Conservation (phyloP, 2,329 filamentous ascomycete species). For the Stachybotrys chlorohalonatus region DNA sequence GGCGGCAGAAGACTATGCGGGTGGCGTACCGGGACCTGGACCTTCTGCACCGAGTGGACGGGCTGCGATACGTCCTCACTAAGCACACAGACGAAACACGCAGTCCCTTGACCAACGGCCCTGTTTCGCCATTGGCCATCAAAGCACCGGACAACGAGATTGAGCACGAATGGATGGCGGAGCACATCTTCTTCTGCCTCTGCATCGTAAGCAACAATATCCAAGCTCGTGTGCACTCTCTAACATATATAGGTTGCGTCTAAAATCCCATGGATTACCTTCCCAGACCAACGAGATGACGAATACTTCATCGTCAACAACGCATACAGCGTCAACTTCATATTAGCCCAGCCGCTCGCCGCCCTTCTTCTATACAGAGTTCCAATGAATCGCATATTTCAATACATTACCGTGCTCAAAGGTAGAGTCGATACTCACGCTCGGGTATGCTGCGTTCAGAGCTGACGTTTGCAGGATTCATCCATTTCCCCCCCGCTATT, state of each 20-base stretch:
- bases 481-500: not conserved
- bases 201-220: not conserved
- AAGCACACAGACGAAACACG: not conserved
- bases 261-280: not conserved
- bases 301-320: not conserved
- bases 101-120: not conserved
- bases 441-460: not conserved
- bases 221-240: not conserved
- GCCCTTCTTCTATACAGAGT: not conserved
- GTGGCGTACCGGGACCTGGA: constrained; percentile 26
- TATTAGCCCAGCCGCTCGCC: not conserved
- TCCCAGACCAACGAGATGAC: not conserved
- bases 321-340: not conserved
- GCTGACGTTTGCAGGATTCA: not conserved
- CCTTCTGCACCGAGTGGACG: constrained; percentile 21
- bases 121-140: too few relatives aligned
- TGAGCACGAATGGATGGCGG: not conserved
- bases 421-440: not conserved
- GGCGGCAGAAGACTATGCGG: constrained; percentile 25
- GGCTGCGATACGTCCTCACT: not conserved
- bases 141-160: not conserved
- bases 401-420: not conserved
- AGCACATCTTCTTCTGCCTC: constrained; percentile 1
- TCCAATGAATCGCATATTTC: constrained; percentile 1
- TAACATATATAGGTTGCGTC: not conserved